These are phyloP conservation scores for Aquilaria agallochum DNA, from an alignment of 441 rosid genomes.

Conservation along the genomic window DNA sequence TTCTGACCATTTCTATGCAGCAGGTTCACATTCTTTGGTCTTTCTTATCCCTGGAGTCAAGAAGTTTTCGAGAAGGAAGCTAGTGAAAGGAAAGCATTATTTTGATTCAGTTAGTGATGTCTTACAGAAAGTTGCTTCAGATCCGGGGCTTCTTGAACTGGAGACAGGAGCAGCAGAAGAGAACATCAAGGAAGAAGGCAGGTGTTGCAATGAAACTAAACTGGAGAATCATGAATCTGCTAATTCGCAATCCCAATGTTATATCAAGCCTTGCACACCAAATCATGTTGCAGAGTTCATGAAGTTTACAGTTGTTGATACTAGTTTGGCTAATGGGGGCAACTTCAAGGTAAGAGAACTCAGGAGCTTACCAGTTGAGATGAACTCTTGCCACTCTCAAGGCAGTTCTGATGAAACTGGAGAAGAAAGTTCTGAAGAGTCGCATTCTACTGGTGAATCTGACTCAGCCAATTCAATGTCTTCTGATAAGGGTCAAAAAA, in stretches of 20 bases:
- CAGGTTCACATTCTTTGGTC: constrained; percentile 8
- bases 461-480: constrained; percentile 13
- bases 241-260: constrained; percentile 2
- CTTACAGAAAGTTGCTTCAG: constrained; percentile 14
- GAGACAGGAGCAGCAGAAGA: constrained; percentile 4
- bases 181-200: constrained; percentile 1
- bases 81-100: constrained; percentile 17
- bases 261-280: constrained; percentile 5
- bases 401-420: constrained; percentile 1
- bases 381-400: constrained; percentile 15
- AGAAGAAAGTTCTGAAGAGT: constrained; percentile 8
- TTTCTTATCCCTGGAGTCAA: constrained; percentile 15
- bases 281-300: constrained; percentile 2
- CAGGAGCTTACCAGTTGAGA: constrained; percentile 10
- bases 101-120: constrained; percentile 18
- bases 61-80: constrained; percentile 18
- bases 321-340: constrained; percentile 8
- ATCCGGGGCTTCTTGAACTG: constrained; percentile 15
- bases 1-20: constrained; percentile 19
- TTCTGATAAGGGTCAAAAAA: constrained; percentile 15
- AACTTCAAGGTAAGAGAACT: constrained; percentile 11
- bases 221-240: constrained; percentile 21
- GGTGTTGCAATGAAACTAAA: constrained; percentile 1
- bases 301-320: constrained; percentile 13
- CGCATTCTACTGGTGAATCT: constrained; percentile 19